These are phyloP conservation scores for Starmera quercuum DNA, from an alignment of 805 yeast species.

Conservation along the genomic window DNA sequence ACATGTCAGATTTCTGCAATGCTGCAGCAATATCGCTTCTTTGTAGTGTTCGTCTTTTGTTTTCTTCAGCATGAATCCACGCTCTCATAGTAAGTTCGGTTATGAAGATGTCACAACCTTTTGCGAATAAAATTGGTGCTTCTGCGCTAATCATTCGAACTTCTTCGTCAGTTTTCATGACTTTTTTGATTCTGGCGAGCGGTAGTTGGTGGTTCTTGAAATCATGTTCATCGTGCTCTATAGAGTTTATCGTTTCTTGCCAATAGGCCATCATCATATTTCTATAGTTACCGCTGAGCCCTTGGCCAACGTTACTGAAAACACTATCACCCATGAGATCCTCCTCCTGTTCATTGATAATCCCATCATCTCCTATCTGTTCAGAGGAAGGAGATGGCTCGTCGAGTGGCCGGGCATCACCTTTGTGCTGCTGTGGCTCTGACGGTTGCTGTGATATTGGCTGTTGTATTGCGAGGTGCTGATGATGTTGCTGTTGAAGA, in stretches of 20 bases:
- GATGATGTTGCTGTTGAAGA: slow-evolving; percentile 6
- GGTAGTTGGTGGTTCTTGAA: slow-evolving; percentile 94
- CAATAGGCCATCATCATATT: slow-evolving; percentile 93
- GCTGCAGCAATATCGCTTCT: slow-evolving; percentile 95
- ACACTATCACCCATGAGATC: slow-evolving; percentile 48
- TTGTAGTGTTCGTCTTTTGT: slow-evolving; percentile 89
- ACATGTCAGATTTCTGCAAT: slow-evolving; percentile 90
- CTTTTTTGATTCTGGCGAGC: slow-evolving; percentile 91
- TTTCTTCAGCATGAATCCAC: slow-evolving; percentile 97
- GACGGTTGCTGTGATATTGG: neutral
- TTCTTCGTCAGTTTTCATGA: slow-evolving; percentile 96
- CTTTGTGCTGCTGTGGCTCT: slow-evolving; percentile 1
- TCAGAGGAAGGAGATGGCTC: too few species aligned
- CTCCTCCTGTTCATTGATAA: slow-evolving; percentile 22
- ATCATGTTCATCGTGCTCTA: slow-evolving; percentile 81
- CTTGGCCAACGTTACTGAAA: slow-evolving; percentile 89
- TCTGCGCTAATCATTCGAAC: slow-evolving; percentile 97
- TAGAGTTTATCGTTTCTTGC: slow-evolving; percentile 91
- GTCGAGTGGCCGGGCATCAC: too few species aligned
- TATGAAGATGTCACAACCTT: slow-evolving; percentile 95
- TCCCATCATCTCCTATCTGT: slow-evolving; percentile 20
- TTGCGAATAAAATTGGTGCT: slow-evolving; percentile 95
- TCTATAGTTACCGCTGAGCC: slow-evolving; percentile 71
- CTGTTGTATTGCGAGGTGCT: neutral
- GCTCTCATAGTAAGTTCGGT: slow-evolving; percentile 98